A percentile compares a stretch with the other conserved stretches of the same genome.
Conservation (phyloP, 2,329 filamentous ascomycete species). For the Trichoderma koningiopsis region DNA sequence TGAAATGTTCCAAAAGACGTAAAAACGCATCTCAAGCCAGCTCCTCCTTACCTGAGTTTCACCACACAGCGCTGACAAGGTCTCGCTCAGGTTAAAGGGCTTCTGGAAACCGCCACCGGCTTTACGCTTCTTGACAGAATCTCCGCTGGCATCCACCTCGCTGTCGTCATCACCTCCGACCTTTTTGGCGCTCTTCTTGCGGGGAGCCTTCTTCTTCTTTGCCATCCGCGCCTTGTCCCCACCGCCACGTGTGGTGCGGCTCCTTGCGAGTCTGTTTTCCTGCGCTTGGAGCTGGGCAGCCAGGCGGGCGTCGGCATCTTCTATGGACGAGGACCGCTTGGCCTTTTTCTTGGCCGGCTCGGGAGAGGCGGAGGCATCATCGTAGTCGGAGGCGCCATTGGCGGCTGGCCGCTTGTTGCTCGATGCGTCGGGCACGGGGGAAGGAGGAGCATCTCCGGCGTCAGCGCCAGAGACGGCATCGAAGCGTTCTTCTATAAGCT, state of each 20-base stretch:
- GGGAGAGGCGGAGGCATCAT: slow-evolving; percentile 49
- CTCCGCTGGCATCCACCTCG: slow-evolving; percentile 66
- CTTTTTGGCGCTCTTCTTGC: slow-evolving; percentile 76
- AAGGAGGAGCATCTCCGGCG: slow-evolving; percentile 47
- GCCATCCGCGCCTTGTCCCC: slow-evolving; percentile 58
- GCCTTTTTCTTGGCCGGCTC: slow-evolving; percentile 66
- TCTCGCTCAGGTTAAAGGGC: slow-evolving; percentile 72
- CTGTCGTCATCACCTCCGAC: slow-evolving; percentile 79
- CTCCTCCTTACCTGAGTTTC: slow-evolving; percentile 60
- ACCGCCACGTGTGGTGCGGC: slow-evolving; percentile 76
- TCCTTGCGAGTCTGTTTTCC: slow-evolving; percentile 71
- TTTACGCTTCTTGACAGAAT: slow-evolving; percentile 69
- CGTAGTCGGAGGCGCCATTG: slow-evolving; percentile 42
- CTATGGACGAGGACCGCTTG: slow-evolving; percentile 58
- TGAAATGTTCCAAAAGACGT: neutral
- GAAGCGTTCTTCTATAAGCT: slow-evolving; percentile 72
- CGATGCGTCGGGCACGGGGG: slow-evolving; percentile 37
- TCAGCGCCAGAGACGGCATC: slow-evolving; percentile 62
- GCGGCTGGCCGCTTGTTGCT: slow-evolving; percentile 41
- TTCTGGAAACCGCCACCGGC: slow-evolving; percentile 93
- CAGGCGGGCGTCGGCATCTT: slow-evolving; percentile 82
- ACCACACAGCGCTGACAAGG: slow-evolving; percentile 70
- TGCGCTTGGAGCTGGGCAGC: slow-evolving; percentile 90
- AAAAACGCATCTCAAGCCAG: neutral
- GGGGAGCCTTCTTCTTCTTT: slow-evolving; percentile 68